phyloP scores from a whole-genome alignment of 352 stramenopile genomes.

The Globisporangium abappressorium region DNA sequence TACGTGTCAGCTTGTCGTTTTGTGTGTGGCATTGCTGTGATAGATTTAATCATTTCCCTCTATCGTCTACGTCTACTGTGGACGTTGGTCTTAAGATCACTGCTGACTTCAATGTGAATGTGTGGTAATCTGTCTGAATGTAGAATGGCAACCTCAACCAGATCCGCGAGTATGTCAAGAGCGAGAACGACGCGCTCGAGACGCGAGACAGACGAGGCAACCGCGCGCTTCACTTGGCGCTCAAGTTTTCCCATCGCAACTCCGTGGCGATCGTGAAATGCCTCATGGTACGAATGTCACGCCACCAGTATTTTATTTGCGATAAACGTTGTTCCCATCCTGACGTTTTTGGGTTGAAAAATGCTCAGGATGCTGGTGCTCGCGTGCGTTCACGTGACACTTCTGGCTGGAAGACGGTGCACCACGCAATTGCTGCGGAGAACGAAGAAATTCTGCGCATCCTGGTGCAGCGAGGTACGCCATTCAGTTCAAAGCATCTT shows the following conservation, averaged over 20 bases:
- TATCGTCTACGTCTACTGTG: neutral
- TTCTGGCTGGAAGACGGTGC: constrained; percentile 61
- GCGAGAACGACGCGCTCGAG: constrained; percentile 36
- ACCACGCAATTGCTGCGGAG: constrained; percentile 54
- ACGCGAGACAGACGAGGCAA: constrained; percentile 54
- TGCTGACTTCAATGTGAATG: neutral
- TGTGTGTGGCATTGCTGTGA: neutral
- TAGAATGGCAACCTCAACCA: constrained; percentile 63
- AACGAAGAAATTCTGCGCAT: constrained; percentile 61
- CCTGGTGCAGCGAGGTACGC: constrained; percentile 42
- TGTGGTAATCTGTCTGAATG: neutral
- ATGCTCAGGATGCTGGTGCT: constrained; percentile 42
- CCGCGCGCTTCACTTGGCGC: constrained; percentile 54
- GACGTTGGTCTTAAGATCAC: neutral
- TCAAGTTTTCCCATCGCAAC: constrained; percentile 70
- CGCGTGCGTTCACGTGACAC: constrained; percentile 60
- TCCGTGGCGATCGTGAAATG: constrained; percentile 46
- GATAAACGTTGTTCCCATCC: neutral
- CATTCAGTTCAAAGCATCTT: neutral
- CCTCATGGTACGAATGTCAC: constrained; percentile 36
- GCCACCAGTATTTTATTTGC: too few relatives aligned
- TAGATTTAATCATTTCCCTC: neutral
- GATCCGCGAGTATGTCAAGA: constrained; percentile 34
- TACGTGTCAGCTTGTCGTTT: constrained; percentile 14
- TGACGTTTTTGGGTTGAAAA: constrained; percentile 4